Base-by-base conservation (phyloP, 169 alveolate species). In the Cryptosporidium muris region DNA sequence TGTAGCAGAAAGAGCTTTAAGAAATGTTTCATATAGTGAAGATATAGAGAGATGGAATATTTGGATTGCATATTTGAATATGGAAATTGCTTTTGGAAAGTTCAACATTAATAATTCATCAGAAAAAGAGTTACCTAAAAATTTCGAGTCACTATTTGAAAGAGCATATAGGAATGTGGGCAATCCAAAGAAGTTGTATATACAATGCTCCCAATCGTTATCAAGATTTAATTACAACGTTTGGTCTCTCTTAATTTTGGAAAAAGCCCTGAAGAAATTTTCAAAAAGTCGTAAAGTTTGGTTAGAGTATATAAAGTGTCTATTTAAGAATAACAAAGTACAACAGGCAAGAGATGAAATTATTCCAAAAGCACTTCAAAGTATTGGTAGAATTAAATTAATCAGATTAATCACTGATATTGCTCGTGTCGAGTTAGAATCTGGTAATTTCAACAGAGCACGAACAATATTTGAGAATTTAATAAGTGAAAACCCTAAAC, bases 31-130 rank as follows among this genome's bases (percentile, higher is more conserved):
- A 62, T 88, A 91, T 52, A 91, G 91, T 16, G 94, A 90, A 38
- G 80, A 92, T 65, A 81, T 54, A 62, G 95, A 92, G 64, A 90
- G 93, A 38, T 62, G 66, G 90, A 93, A 92, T 43, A 74, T 93
- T 5, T 93, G 94, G 94, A 82, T 93, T 58, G 94, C 95, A 40
- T 92, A 91, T 81, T 51, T 93, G 36, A 93, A 93, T 67, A 93
- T 93, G 96, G 96, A 93, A 51, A 90, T 93, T 51, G 67, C 82
- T 34, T 93, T 88, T 64, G 96, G 96, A 5, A 37, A 37, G 14
- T 36, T 42, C 38, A 8, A 34, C 47, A 3, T 68, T 54, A 68
- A 11, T n/a, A 14, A 42, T n/a, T 34, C 36, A n/a, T 16, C 25
- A 52, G 36, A 67, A 16, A 38, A 60, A 0, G 67, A 58, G 43